Evolutionary conservation across 2,329 filamentous ascomycete species (phyloP), one percentile per base, ranked within the genome.

Genomic region (Didymellaceae sp.): DNA sequence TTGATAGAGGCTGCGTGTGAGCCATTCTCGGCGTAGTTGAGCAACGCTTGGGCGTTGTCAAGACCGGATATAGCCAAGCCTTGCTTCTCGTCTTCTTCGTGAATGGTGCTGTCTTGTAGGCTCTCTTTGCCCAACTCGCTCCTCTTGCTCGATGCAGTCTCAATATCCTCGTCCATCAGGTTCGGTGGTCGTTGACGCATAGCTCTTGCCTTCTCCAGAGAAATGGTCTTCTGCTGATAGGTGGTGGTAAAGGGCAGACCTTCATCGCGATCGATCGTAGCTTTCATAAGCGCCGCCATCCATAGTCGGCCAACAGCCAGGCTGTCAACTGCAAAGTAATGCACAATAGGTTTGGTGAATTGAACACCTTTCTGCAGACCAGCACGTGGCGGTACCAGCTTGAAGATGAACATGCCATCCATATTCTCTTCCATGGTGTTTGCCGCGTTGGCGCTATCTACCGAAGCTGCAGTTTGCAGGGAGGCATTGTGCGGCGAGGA

Each of bases 271-370:
- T 97, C 93, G 63, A 99, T 99, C 1, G 94, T 99, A 9, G 94
- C 94, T 77, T 99, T 99, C 90, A 99, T 96, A 42, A 99, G 78
- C 5, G 94, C 94, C 4, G 91, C 94, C 94, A 99, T 99, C 94
- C 94, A 99, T 31, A 95, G 78, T 10, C 94, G 86, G 13, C 94
- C 94, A 68, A 94, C 86, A 63, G 90, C 86, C 51, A 97, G 78
- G 63, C 89, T 96, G 43, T 95, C 92, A 17, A 97, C 91, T 5
- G 95, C 94, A 73, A 99, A 99, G 73, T 97, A 97, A 73, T 99
- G 94, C 30, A 97, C 90, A 7, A 91, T 94, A 4, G 94, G 94
- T 72, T 97, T 97, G 1, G 94, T 99, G 71, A 99, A 99, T 68
- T 92, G 96, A 50, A 99, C 93, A 0, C 91, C 94, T 48, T 91